Evolutionary conservation across 2,329 filamentous ascomycete species (phyloP).

Genomic region (Neofusicoccum parvum): DNA sequence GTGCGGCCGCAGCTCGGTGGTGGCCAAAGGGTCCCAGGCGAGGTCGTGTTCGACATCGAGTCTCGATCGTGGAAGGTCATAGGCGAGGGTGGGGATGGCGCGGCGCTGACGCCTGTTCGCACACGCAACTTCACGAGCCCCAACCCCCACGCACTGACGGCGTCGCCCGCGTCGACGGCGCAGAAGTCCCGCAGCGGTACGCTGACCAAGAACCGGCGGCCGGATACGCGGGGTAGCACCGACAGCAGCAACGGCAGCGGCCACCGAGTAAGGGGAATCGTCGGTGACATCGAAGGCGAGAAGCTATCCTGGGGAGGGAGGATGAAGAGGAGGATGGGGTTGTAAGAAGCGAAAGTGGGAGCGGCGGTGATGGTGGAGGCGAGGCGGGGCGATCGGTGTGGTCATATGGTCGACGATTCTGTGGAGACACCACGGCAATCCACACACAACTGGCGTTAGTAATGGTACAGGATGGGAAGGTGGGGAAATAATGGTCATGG

Average conservation of each 20-base stretch:
- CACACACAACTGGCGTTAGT: background rate
- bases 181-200: slow-evolving; percentile 9
- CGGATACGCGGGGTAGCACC: background rate
- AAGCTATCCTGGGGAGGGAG: slow-evolving; percentile 18
- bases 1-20: background rate
- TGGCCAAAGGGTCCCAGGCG: background rate
- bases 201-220: background rate
- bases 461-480: background rate
- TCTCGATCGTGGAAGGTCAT: slow-evolving; percentile 7
- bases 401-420: too few species aligned
- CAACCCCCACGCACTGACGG: slow-evolving; percentile 1
- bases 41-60: slow-evolving; percentile 13
- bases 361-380: background rate
- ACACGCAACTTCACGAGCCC: slow-evolving; percentile 5
- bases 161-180: slow-evolving; percentile 1
- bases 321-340: slow-evolving; percentile 20
- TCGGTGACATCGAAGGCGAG: background rate
- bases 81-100: background rate
- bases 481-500: background rate
- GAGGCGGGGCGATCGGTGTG: too few species aligned
- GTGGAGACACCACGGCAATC: too few species aligned
- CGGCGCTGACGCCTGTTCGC: background rate
- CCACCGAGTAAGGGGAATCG: background rate
- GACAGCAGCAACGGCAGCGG: background rate
- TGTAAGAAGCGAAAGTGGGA: background rate